A percentile compares a stretch with the other conserved stretches of the same genome.
phyloP scores from a whole-genome alignment of 2,329 filamentous ascomycete species.

The Verticillium nubilum region DNA sequence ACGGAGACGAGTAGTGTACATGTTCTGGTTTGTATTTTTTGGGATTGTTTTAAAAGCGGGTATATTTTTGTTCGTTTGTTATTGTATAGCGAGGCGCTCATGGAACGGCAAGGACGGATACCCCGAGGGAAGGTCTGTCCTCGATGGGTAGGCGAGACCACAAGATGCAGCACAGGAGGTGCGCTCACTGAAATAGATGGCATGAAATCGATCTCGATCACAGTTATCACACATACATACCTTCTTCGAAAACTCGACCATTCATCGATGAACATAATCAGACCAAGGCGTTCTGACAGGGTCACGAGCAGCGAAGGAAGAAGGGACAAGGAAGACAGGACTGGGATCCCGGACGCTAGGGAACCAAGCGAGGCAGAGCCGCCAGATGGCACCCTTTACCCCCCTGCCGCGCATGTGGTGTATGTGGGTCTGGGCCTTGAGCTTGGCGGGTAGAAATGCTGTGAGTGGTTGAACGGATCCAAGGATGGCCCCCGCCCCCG shows the following conservation, averaged over 20 bases:
- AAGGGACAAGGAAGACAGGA: not conserved
- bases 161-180: too few species aligned
- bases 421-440: conserved; percentile 3
- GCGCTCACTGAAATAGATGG: too few species aligned
- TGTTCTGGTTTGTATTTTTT: not conserved
- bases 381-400: conserved; percentile 13
- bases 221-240: too few species aligned
- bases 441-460: not conserved
- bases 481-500: conserved; percentile 5
- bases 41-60: not conserved
- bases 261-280: too few species aligned
- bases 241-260: too few species aligned
- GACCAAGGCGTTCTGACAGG: not conserved
- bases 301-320: not conserved
- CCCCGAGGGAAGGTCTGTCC: too few species aligned
- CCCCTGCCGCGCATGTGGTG: conserved; percentile 10
- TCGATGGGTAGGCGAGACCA: too few species aligned
- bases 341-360: conserved; percentile 10
- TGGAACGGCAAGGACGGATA: too few species aligned
- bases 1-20: not conserved
- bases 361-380: conserved; percentile 17
- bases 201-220: too few species aligned
- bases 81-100: too few species aligned
- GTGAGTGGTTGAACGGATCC: not conserved
- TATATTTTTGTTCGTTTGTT: too few species aligned